Conservation (phyloP, 2,329 filamentous ascomycete genomes). For the Chrysosphaeria jannelii region DNA sequence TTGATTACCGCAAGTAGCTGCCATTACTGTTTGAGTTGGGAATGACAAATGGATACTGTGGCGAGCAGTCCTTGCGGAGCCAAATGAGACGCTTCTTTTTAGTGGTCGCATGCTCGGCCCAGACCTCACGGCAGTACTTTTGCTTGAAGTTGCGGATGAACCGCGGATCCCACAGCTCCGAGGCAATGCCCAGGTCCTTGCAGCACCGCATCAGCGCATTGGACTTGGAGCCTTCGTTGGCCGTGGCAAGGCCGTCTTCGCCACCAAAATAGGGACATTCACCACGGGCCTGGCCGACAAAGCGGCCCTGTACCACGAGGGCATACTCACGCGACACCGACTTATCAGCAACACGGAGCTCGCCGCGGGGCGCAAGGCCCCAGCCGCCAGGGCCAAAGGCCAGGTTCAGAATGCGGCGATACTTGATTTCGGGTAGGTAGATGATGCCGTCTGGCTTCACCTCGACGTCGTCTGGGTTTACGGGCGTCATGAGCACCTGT, state of each 20-base stretch:
- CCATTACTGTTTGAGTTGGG: too few relatives aligned
- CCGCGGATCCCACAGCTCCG: conserved; percentile 84
- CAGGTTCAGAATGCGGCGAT: conserved; percentile 62
- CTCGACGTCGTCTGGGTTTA: conserved; percentile 54
- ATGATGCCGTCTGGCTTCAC: conserved; percentile 94
- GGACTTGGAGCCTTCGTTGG: conserved; percentile 88
- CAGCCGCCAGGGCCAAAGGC: conserved; percentile 89
- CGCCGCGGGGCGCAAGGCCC: conserved; percentile 70
- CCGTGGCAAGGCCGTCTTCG: conserved; percentile 69
- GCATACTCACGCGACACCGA: conserved; percentile 76
- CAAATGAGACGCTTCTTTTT: conserved; percentile 82
- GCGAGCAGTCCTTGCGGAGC: conserved; percentile 53
- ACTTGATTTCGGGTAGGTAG: conserved; percentile 95
- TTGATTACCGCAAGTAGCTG: background rate
- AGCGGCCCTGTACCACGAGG: conserved; percentile 63
- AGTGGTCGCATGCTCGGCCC: conserved; percentile 62
- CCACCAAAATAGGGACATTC: conserved; percentile 80
- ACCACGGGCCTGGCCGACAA: conserved; percentile 74
- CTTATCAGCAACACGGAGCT: conserved; percentile 58
- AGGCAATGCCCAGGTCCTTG: conserved; percentile 85
- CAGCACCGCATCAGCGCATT: conserved; percentile 96
- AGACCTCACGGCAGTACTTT: conserved; percentile 44
- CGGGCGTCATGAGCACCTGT: conserved; percentile 33
- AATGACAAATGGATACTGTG: conserved; percentile 25
- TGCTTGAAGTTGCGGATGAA: conserved; percentile 66